Percentiles rank a stretch among this genome's conserved stretches.
These are phyloP conservation scores for Clarireedia paspali DNA, from an alignment of 2,329 filamentous ascomycete species.

Conservation along the genomic window DNA sequence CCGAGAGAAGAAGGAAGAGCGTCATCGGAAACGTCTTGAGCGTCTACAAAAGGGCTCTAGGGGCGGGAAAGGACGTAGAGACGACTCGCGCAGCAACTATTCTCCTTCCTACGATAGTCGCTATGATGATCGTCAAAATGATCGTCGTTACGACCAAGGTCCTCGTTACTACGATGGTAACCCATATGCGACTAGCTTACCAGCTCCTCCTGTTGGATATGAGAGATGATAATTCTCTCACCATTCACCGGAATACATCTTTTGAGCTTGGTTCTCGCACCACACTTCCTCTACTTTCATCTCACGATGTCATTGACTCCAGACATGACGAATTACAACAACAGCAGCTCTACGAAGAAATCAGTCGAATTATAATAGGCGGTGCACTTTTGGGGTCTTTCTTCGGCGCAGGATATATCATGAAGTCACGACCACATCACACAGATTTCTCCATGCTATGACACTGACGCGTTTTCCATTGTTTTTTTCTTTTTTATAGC, in stretches of 20 bases:
- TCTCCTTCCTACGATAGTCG: conserved; percentile 9
- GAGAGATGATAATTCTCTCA: conserved; percentile 10
- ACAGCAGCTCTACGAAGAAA: background rate
- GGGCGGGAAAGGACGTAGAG: conserved; percentile 12
- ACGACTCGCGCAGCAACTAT: conserved; percentile 4
- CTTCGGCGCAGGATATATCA: conserved; percentile 9
- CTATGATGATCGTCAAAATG: conserved; percentile 11
- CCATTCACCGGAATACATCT: background rate
- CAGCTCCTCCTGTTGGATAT: conserved; percentile 29
- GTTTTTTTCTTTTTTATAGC: background rate
- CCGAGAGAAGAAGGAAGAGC: conserved; percentile 38
- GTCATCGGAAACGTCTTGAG: conserved; percentile 38
- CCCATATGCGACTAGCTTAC: conserved; percentile 34
- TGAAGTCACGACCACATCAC: conserved; percentile 9
- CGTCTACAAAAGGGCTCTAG: conserved; percentile 30
- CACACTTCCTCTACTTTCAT: conserved; percentile 9
- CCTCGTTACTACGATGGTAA: conserved; percentile 38
- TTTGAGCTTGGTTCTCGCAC: background rate
- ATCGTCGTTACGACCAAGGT: conserved; percentile 29
- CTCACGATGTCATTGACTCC: background rate
- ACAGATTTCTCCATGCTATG: conserved; percentile 7
- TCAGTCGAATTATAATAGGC: background rate
- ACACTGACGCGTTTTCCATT: conserved; percentile 3
- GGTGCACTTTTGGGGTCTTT: conserved; percentile 4
- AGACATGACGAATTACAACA: background rate